These are phyloP conservation scores for Periglandula ipomoeae DNA, from an alignment of 2,329 filamentous ascomycete genomes.

Conservation along the genomic window DNA sequence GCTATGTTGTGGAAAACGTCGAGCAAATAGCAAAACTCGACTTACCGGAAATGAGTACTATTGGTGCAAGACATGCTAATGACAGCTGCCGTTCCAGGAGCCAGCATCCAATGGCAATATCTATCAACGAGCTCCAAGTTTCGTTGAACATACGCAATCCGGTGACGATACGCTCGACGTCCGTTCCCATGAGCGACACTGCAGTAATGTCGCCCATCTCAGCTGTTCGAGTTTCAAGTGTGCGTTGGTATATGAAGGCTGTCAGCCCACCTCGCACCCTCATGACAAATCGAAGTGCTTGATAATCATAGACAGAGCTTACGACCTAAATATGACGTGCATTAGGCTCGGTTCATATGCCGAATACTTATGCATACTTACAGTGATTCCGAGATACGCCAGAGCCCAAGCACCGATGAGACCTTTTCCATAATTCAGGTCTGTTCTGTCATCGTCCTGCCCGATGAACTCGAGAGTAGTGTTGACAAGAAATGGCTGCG, in stretches of 20 bases:
- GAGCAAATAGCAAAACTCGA: no score
- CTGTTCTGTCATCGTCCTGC: conserved; percentile 13
- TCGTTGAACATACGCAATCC: conserved; percentile 29
- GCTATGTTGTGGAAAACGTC: neutral
- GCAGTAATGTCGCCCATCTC: conserved; percentile 28
- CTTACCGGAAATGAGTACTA: neutral
- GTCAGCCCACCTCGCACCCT: conserved; percentile 22
- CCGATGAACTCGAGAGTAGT: conserved; percentile 25
- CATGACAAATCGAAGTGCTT: neutral
- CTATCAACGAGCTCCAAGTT: conserved; percentile 29
- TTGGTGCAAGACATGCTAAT: conserved; percentile 31
- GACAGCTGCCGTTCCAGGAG: conserved; percentile 38
- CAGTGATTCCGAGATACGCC: conserved; percentile 31
- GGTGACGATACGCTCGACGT: conserved; percentile 32
- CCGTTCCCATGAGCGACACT: conserved; percentile 38
- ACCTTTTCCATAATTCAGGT: conserved; percentile 26
- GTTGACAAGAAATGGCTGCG: conserved; percentile 33
- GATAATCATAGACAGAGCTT: conserved; percentile 14
- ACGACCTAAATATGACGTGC: conserved; percentile 14
- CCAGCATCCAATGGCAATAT: conserved; percentile 36
- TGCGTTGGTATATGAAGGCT: conserved; percentile 25
- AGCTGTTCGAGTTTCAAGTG: conserved; percentile 20
- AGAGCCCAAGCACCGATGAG: conserved; percentile 32
- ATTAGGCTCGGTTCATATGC: neutral
- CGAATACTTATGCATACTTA: conserved; percentile 21